Evolutionary conservation across 768 basidiomycete genomes (phyloP).

Genomic region (Astraeus odoratus): DNA sequence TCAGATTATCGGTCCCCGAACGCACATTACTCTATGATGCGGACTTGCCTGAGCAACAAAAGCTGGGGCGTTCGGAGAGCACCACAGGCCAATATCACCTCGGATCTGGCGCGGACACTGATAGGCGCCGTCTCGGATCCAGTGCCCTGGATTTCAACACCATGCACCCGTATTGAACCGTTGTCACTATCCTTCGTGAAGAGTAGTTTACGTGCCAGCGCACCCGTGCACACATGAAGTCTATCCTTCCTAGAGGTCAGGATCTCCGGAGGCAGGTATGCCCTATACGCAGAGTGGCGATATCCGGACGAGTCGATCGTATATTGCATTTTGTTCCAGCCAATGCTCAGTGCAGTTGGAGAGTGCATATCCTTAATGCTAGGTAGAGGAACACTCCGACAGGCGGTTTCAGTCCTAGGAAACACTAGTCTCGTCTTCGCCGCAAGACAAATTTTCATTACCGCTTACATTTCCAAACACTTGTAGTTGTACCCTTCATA

Average conservation of each 20-base stretch:
- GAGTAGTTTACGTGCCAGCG: slow-evolving; percentile 1
- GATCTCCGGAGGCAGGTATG: slow-evolving; percentile 9
- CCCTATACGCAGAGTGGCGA: slow-evolving; percentile 11
- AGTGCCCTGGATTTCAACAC: not conserved
- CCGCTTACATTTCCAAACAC: not conserved
- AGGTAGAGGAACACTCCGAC: not conserved
- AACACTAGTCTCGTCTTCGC: not conserved
- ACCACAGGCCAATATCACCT: slow-evolving; percentile 31
- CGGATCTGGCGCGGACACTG: slow-evolving; percentile 8
- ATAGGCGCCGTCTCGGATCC: not conserved
- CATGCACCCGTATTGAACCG: not conserved
- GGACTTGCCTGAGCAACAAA: slow-evolving; percentile 28
- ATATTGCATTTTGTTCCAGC: slow-evolving; percentile 2
- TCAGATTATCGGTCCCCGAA: too few species aligned
- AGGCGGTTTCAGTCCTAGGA: not conserved
- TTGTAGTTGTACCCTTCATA: slow-evolving; percentile 1
- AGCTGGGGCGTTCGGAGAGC: slow-evolving; percentile 37
- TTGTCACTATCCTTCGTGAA: not conserved
- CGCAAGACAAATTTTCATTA: not conserved
- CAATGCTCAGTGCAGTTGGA: not conserved
- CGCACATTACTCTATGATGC: not conserved
- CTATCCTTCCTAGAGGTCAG: not conserved
- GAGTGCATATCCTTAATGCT: slow-evolving; percentile 1
- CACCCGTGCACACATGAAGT: slow-evolving; percentile 11
- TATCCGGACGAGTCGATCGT: slow-evolving; percentile 2